Conservation (phyloP, 805 yeast genomes). For the Wickerhamiella parazyma region DNA sequence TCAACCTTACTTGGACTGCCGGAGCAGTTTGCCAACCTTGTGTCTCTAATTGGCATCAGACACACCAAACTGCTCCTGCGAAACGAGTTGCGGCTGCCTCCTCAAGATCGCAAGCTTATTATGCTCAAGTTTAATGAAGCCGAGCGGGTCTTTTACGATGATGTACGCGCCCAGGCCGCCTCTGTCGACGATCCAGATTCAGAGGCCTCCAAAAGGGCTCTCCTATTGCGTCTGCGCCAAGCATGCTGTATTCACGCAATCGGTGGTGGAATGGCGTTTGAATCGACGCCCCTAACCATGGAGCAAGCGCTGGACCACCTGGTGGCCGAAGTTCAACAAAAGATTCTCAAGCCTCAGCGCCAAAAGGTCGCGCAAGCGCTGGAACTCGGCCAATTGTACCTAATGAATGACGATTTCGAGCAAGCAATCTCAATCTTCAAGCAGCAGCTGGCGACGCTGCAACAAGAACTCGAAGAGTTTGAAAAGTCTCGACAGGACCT, state of each 20-base stretch:
- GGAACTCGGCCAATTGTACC: slow-evolving; percentile 58
- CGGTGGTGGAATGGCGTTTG: not conserved
- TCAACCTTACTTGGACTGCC: slow-evolving; percentile 25
- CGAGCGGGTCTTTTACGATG: slow-evolving; percentile 73
- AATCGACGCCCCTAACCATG: slow-evolving; percentile 32
- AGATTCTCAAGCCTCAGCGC: slow-evolving; percentile 17
- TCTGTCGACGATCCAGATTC: slow-evolving; percentile 26
- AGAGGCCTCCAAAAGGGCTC: slow-evolving; percentile 31
- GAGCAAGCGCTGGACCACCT: slow-evolving; percentile 57
- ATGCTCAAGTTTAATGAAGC: slow-evolving; percentile 66
- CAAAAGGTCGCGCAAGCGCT: slow-evolving; percentile 27
- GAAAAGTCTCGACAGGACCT: not conserved
- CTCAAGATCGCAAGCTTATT: slow-evolving; percentile 56
- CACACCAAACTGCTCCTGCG: slow-evolving; percentile 79
- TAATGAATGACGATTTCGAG: slow-evolving; percentile 39
- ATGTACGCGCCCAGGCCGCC: slow-evolving; percentile 46
- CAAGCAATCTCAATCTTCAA: slow-evolving; percentile 38
- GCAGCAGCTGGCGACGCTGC: slow-evolving; percentile 4
- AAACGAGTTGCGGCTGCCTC: slow-evolving; percentile 63
- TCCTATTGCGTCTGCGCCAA: slow-evolving; percentile 61
- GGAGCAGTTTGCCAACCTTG: slow-evolving; percentile 37
- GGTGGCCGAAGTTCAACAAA: slow-evolving; percentile 41
- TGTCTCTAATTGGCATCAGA: slow-evolving; percentile 46
- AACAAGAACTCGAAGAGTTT: not conserved
- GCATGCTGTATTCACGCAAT: slow-evolving; percentile 62